Percentiles rank a stretch among this genome's conserved stretches.
phyloP scores from a whole-genome alignment of 352 stramenopile genomes.

The Phytophthora tubulina region DNA sequence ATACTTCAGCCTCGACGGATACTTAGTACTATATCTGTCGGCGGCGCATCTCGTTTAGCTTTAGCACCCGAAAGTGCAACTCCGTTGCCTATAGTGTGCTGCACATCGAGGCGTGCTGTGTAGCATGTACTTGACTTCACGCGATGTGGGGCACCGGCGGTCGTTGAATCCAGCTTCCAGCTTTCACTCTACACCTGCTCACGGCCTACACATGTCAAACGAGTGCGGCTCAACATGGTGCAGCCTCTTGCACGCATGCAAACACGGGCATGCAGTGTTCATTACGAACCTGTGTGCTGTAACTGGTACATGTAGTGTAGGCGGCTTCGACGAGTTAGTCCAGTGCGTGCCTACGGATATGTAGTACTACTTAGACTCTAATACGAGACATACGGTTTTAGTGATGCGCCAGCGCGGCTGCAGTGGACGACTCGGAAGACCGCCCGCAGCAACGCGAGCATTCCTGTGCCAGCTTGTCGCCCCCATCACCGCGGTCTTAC shows the following conservation, averaged over 20 bases:
- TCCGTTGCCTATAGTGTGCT: background rate
- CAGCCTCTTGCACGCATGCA: background rate
- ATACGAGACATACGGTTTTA: slow-evolving; percentile 14
- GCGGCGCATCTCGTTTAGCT: background rate
- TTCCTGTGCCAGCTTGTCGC: slow-evolving; percentile 17
- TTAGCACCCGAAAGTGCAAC: background rate
- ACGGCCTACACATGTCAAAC: background rate
- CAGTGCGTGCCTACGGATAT: background rate
- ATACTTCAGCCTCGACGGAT: too few species aligned
- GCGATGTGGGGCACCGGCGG: background rate
- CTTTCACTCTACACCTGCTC: background rate
- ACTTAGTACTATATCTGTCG: too few species aligned
- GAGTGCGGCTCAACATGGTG: background rate
- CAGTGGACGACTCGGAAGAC: background rate
- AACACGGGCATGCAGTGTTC: too few species aligned
- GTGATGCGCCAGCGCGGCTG: slow-evolving; percentile 15
- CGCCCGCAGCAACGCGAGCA: slow-evolving; percentile 4
- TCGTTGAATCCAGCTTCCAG: too few species aligned
- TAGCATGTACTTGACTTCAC: too few species aligned
- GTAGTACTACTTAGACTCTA: background rate
- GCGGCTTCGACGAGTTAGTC: too few species aligned
- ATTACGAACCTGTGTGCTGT: too few species aligned
- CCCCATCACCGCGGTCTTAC: slow-evolving; percentile 5
- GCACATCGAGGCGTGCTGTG: slow-evolving; percentile 2
- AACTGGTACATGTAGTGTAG: background rate